Base-by-base conservation (phyloP, 1,139 yeast genomes). In the Arxiozyma slooffiae region DNA sequence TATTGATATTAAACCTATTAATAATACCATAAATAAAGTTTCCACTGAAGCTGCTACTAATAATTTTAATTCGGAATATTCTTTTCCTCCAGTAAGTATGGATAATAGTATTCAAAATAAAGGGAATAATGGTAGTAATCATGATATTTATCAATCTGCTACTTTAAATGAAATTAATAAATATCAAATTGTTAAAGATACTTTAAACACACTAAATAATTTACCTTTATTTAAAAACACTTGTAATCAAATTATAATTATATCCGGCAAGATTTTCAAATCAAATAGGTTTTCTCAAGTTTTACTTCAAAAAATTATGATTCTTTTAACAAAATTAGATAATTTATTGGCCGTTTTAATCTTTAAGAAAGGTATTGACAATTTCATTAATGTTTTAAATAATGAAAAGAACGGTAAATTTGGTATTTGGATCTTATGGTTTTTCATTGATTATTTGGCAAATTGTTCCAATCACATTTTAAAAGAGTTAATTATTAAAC, bases 341-440 rank as follows among this genome's bases (percentile, higher is more conserved):
- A 30, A 38, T 16, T 34, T 61, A 22, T 52, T 64, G 43, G 61
- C 62, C 44, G 39, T 57, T 16, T 47, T 63, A 36, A 52, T 64
- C 26, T 52, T 65, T 45, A 56, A 62, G 23, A 66, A 63, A 48
- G 68, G 68, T 49, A 48, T 65, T n/a, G 63, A 62, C 51, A 59
- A 56, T 44, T 57, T 64, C 41, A 11, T 58, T 23, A 45, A 46
- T 20, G 53, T 54, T 37, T 59, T 51, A 46, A 26, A 45, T 2
- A 50, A 49, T 21, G 44, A 49, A 18, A 63, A 62, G 46, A 49
- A 52, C 40, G 48, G 53, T 45, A 56, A 48, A 38, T 53, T 59
- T 1, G 68, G 68, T 4, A 22, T 60, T 14, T 65, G 69, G 69
- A 46, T 62, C n/a, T 41, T 56, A 37, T 59, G 55, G 49, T 65